These are phyloP conservation scores for Apiosordaria backusii DNA, from an alignment of 495 filamentous ascomycete genomes.

Conservation along the genomic window DNA sequence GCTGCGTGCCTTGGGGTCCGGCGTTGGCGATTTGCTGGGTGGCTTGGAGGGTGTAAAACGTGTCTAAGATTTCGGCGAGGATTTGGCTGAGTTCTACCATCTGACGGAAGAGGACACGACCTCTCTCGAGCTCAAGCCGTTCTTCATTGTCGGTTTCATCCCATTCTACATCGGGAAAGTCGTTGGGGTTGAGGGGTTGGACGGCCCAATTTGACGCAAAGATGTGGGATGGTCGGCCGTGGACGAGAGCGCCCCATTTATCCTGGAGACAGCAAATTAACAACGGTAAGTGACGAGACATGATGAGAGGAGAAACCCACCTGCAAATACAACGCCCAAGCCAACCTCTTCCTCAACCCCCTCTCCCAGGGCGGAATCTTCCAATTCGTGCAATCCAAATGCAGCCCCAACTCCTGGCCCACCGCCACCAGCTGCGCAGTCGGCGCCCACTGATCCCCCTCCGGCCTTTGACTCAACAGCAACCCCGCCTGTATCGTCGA, in stretches of 20 bases:
- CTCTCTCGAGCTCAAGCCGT: conserved; percentile 62
- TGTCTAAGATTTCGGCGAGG: conserved; percentile 71
- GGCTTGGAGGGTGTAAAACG: conserved; percentile 72
- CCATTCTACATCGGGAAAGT: conserved; percentile 66
- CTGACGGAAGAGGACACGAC: conserved; percentile 64
- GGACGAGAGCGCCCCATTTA: conserved; percentile 86
- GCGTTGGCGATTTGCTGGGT: conserved; percentile 47
- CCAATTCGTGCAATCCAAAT: conserved; percentile 84
- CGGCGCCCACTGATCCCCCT: conserved; percentile 78
- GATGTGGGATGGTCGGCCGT: conserved; percentile 82
- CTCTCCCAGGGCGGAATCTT: conserved; percentile 85
- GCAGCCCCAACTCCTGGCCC: conserved; percentile 78
- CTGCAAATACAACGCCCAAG: conserved; percentile 82
- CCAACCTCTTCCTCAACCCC: conserved; percentile 75
- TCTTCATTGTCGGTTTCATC: conserved; percentile 56
- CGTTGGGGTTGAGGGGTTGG: conserved; percentile 58
- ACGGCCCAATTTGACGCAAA: conserved; percentile 81
- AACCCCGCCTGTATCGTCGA: conserved; percentile 91
- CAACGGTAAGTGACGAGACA: not conserved
- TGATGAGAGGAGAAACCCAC: not conserved
- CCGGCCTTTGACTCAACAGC: conserved; percentile 81
- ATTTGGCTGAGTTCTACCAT: conserved; percentile 74
- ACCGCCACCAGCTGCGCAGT: conserved; percentile 82
- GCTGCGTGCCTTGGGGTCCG: conserved; percentile 54
- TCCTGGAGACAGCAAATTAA: conserved; percentile 51